Percentiles rank a stretch among this genome's conserved stretches.
phyloP scores from a whole-genome alignment of 768 basidiomycete genomes.

The Lentinula aciculospora region DNA sequence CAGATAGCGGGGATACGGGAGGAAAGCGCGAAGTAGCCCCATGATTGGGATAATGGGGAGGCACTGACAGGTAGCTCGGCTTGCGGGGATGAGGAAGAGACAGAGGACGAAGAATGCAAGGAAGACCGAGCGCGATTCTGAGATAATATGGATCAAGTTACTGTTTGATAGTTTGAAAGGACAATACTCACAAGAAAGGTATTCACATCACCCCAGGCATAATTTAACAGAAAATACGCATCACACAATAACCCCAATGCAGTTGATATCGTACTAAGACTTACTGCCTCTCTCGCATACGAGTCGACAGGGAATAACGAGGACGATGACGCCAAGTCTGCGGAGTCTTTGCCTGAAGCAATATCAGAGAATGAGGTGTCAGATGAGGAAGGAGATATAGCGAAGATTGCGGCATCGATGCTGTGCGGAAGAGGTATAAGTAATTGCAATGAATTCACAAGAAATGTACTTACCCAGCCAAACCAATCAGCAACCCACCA shows the following conservation, averaged over 20 bases:
- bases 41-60: slow-evolving; percentile 16
- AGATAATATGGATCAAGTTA: too few species aligned
- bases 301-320: slow-evolving; percentile 32
- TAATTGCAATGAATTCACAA: not conserved
- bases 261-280: slow-evolving; percentile 52
- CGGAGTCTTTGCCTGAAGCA: not conserved
- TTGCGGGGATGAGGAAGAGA: not conserved
- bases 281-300: slow-evolving; percentile 45
- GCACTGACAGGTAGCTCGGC: not conserved
- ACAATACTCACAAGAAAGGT: slow-evolving; percentile 46
- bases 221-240: slow-evolving; percentile 62
- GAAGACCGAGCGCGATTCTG: not conserved
- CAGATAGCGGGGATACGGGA: slow-evolving; percentile 59
- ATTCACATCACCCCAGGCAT: slow-evolving; percentile 43
- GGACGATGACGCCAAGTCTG: not conserved
- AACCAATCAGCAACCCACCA: slow-evolving; percentile 58
- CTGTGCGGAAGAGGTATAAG: slow-evolving; percentile 14
- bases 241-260: slow-evolving; percentile 61
- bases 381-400: slow-evolving; percentile 44
- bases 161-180: too few species aligned
- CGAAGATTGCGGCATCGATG: slow-evolving; percentile 56
- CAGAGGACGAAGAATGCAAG: not conserved
- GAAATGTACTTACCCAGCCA: slow-evolving; percentile 43
- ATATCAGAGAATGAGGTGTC: not conserved
- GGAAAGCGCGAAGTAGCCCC: slow-evolving; percentile 57